Base-by-base conservation (phyloP, 129 eudicot genomes). In the Flaveria sonorensis region DNA sequence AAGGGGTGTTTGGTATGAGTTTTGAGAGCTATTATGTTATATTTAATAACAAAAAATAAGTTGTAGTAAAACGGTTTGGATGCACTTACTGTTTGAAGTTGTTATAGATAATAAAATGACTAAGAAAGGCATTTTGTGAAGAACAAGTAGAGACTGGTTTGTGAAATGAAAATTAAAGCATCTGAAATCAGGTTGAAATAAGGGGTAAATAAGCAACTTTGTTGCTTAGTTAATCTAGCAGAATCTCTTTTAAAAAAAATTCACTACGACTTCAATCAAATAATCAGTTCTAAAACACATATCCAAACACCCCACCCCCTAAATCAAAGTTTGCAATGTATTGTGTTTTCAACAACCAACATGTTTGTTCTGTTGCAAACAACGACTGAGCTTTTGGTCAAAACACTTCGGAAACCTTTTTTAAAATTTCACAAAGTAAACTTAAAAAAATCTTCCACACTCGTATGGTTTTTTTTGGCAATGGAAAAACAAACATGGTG, bases 281-380 rank as follows among this genome's bases (percentile, higher is more conserved):
- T 62, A 63, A 30, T 32, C 69, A 30, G 11, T 63, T 63, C 21
- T 20, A 2, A 32, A 5, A 6, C 10, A 4, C 69, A 63, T 63
- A 63, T 63, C 69, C 69, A 30, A 30, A 62, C 67, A 28, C 68
- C 45, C 68, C 67, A 28, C 68, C 45, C 68, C 4, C 12, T 19
- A 51, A 36, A 53, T 50, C 12, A 8, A 56, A 72, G 67, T 32
- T 55, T 19, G 67, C 15, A 39, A 56, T 32, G 26, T 39, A 24
- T 18, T n/a, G 48, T 53, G 67, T 19, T 32, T 53, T 32, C 21
- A 20, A 16, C 67, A 28, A 30, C 15, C 55, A 55, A 56, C 57
- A n/a, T 40, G 6, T 5, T 20, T 40, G 42, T 4, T 56, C 12
- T 10, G n/a, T 48, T 45, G 21, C 28, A 45, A 65, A 52, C 28